Base-by-base conservation (phyloP, 345 rosid species). In the Mangifera indica region DNA sequence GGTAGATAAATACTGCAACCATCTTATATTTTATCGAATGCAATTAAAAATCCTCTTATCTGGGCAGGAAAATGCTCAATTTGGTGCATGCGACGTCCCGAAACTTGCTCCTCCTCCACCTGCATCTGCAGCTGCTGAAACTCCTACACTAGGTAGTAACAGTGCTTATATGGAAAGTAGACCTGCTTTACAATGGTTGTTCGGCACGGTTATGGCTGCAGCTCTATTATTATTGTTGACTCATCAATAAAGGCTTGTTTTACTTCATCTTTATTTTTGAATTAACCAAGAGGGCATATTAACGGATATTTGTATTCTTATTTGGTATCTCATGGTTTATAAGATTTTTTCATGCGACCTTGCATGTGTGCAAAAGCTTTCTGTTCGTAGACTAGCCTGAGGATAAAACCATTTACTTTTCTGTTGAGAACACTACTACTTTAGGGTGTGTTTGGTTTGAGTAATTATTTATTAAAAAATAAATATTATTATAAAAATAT, bases 11-110 rank as follows among this genome's bases (percentile, higher is more conserved):
- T 37, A 4, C 13, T 21, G 15, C 4, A 66, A 24, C 18, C 45
- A 45, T 48, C 10, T 55, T 37, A 51, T n/a, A 52, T 66, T 37
- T 51, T 66, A 25, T 11, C 52, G 32, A 20, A 61, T 13, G 64
- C 56, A 17, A 22, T 55, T 37, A 22, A 20, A 57, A 37, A 49
- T 44, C 37, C 22, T 66, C 69, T 1, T 75, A 20, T 66, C 46
- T 75, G 67, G 5, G 67, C 86, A 95, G 98, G 82, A 75, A 65
- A 89, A 91, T 76, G 93, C 91, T 26, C 82, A 87, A 24, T 85
- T 79, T 26, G 99, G 98, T 1, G 84, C 88, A 51, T 95, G 99
- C 25, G 93, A 92, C 70, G 83, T 81, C 69, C 97, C 99, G 7
- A 71, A 72, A 1, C 73, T 82, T 14, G 72, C 98, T 0, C 92